Conservation (phyloP, 768 basidiomycete species). For the Pleurotus sapidus region DNA sequence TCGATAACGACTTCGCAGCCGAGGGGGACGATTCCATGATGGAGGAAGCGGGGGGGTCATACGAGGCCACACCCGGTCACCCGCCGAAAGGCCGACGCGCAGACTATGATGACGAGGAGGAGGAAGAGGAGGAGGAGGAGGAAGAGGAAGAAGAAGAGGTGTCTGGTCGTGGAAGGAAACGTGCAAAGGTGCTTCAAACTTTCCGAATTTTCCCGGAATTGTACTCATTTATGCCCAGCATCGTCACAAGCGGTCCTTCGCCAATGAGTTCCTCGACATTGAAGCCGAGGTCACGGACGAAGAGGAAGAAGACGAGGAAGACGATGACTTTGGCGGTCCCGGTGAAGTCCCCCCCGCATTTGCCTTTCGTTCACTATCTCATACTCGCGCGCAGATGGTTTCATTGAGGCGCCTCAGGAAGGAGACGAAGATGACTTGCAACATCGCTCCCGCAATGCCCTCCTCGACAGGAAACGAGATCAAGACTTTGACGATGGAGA, state of each 20-base stretch:
- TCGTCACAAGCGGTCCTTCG: slow-evolving; percentile 60
- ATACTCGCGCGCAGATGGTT: slow-evolving; percentile 47
- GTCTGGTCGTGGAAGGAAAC: slow-evolving; percentile 51
- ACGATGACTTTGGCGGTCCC: slow-evolving; percentile 65
- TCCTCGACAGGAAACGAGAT: slow-evolving; percentile 64
- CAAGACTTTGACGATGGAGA: slow-evolving; percentile 75
- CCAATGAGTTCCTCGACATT: slow-evolving; percentile 89
- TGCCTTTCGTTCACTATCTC: not conserved
- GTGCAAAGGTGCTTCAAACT: slow-evolving; percentile 49
- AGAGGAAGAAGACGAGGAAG: slow-evolving; percentile 91
- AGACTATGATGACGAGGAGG: slow-evolving; percentile 39
- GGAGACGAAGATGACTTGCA: slow-evolving; percentile 59
- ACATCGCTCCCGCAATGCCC: slow-evolving; percentile 42
- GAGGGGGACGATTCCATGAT: slow-evolving; percentile 36
- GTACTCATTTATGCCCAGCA: slow-evolving; percentile 34
- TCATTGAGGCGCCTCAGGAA: slow-evolving; percentile 68
- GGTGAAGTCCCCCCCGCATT: slow-evolving; percentile 27
- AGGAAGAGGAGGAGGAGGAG: slow-evolving; percentile 54
- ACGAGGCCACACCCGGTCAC: not conserved
- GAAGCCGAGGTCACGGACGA: slow-evolving; percentile 97
- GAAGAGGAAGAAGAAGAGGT: slow-evolving; percentile 54
- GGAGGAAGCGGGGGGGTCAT: slow-evolving; percentile 14
- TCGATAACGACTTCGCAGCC: slow-evolving; percentile 24
- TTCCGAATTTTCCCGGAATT: not conserved
- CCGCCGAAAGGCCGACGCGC: slow-evolving; percentile 18